Conservation (phyloP, 2,329 filamentous ascomycete genomes). For the Neonectria punicea region DNA sequence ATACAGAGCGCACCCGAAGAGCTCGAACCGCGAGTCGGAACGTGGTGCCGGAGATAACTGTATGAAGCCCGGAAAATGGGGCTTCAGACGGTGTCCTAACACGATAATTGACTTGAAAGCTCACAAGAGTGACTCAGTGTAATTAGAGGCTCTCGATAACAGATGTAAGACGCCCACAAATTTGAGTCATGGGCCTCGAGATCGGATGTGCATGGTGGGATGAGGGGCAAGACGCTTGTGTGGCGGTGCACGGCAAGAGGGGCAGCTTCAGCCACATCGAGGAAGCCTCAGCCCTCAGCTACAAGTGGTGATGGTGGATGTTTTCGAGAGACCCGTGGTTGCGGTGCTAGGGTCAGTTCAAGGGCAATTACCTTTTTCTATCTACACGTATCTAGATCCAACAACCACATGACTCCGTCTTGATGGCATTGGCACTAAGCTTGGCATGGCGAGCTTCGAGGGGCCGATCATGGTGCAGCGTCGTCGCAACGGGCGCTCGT, state of each 20-base stretch:
- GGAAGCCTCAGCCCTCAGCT: neutral
- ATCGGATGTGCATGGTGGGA: constrained; percentile 29
- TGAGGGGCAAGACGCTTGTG: constrained; percentile 32
- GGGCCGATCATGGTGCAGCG: constrained; percentile 31
- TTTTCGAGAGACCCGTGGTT: constrained; percentile 9
- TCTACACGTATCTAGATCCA: neutral
- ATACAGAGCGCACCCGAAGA: constrained; percentile 67
- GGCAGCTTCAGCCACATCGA: constrained; percentile 34
- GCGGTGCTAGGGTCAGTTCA: neutral
- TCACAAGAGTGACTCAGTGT: constrained; percentile 36
- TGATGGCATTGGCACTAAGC: constrained; percentile 41
- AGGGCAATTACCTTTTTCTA: neutral
- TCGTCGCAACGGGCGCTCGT: constrained; percentile 24
- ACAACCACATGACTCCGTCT: neutral
- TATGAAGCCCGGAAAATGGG: constrained; percentile 51
- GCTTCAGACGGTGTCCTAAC: constrained; percentile 46
- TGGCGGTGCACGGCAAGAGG: constrained; percentile 30
- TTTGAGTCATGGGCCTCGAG: constrained; percentile 40
- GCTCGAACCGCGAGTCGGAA: constrained; percentile 64
- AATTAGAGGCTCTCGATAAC: constrained; percentile 16
- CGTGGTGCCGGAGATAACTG: constrained; percentile 53
- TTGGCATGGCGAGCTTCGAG: constrained; percentile 33
- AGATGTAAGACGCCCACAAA: constrained; percentile 32
- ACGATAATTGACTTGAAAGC: constrained; percentile 30
- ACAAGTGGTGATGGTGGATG: constrained; percentile 10